Evolutionary conservation across 768 basidiomycete genomes (phyloP), one percentile per base, ranked within the genome.

Genomic region (Dioszegia aurantiaca): DNA sequence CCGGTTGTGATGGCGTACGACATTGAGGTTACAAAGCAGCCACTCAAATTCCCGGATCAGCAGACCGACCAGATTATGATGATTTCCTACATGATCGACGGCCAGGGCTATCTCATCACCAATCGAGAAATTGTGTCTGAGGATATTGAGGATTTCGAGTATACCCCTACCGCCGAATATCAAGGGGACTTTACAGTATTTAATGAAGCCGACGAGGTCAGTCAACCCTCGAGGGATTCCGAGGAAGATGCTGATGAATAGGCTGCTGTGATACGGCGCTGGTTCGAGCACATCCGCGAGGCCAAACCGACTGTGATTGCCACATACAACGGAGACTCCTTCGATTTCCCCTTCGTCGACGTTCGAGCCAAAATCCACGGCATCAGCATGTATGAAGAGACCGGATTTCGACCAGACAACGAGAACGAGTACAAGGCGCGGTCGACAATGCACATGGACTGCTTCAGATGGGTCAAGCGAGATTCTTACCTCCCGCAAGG

Each of bases 81-180:
- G 95, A 98, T 99, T 63, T 99, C 95, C 42, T 99, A 98, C 78
- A 98, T 99, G 93, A 81, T 99, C 17, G 95, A 99, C 73, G 94
- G 92, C 0, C 73, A 78, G 76, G 95, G 95, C 0, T 99, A 88
- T 73, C 83, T 99, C 61, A 97, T 99, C 77, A 95, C 91, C 21
- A 98, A 98, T 69, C 83, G 95, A 41, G 95, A 99, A 64, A 97
- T 98, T 49, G 90, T 98, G 58, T 86, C 87, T 60, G 93, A 97
- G 72, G 90, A 98, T 70, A 97, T 99, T 61, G 92, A 95, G 41
- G 89, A 99, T 74, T 98, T 99, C 69, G 95, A 98, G 75, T 98
- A 98, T 74, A 98, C 95, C 0, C 95, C 95, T 1, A 98, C 91
- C 76, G 90, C 93, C 51, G 94, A 95, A 28, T 97, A 92, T 68